Evolutionary conservation across 1,284 basidiomycete genomes (phyloP), one percentile per base, ranked within the genome.

Genomic region (Inonotus obliquus): DNA sequence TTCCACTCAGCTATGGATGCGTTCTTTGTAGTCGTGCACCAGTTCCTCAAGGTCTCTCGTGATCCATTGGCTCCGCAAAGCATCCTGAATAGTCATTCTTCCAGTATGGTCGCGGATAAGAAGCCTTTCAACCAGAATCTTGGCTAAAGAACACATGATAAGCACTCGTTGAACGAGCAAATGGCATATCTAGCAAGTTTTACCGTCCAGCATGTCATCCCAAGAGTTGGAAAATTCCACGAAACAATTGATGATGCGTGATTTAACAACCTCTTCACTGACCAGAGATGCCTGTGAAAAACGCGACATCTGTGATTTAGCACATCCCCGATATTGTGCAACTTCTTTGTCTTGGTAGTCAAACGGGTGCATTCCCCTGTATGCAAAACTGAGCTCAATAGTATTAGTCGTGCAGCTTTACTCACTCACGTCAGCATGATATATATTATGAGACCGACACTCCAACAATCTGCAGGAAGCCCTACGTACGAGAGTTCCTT

Each of bases 401-500:
- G 7, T 47, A 13, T 29, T 14, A 39, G 38, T 17, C 23, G 4
- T 1, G 4, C 17, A 25, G 51, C 44, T 44, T 25, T 25, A 79
- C 87, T 65, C 27, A 79, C 87, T 65, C 74, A 91, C 90, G 82
- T 81, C 56, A 93, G 77, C 88, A 93, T 92, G 63, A 91, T 84
- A 67, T 86, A 92, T 60, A 92, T 74, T 58, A 90, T 84, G 1
- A 92, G 81, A 9, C 91, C 91, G 10, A 86, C 81, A 65, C 89
- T 90, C 92, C 91, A 94, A 67, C 89, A 91, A 70, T 94, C 91
- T 0, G 90, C 81, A 29, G 86, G 86, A 83, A 91, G 87, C 14
- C 90, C 82, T 41, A 87, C 80, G 67, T 93, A 93, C 54, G 86
- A 83, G 54, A 87, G 73, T 61, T 88, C 78, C 65, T 85, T 85